A percentile compares a stretch with the other conserved stretches of the same genome.
Conservation (phyloP, 306 rosid genomes). For the Glycyrrhiza uralensis region DNA sequence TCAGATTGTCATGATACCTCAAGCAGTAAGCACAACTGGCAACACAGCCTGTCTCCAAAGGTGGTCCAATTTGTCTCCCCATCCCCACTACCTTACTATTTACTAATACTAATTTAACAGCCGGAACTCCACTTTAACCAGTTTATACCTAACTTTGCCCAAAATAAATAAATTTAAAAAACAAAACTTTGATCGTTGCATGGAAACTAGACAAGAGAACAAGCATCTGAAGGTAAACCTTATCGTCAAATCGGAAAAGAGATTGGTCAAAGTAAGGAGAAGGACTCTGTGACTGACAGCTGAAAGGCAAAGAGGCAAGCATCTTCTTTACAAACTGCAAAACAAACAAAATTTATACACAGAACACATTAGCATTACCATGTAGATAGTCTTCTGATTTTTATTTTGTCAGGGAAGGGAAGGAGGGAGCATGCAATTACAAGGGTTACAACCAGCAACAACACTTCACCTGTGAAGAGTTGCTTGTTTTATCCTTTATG, state of each 20-base stretch:
- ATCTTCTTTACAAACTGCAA: conserved; percentile 96
- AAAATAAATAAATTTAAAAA: background rate
- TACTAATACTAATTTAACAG: background rate
- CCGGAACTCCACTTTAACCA: background rate
- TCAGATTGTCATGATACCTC: background rate
- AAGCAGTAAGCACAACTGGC: background rate
- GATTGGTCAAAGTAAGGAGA: conserved; percentile 97
- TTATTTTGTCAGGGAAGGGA: background rate
- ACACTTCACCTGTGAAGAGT: conserved; percentile 62
- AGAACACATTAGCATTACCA: conserved; percentile 9
- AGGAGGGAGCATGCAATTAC: background rate
- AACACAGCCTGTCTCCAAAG: background rate
- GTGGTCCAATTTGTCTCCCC: conserved; percentile 8
- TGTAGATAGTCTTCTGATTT: background rate
- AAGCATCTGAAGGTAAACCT: conserved; percentile 48
- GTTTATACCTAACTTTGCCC: background rate
- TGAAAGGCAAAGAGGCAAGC: conserved; percentile 80
- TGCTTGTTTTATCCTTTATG: conserved; percentile 67
- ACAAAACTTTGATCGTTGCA: background rate
- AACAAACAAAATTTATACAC: conserved; percentile 15
- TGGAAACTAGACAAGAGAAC: background rate
- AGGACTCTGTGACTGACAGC: conserved; percentile 93
- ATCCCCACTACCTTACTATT: background rate
- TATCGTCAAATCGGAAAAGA: conserved; percentile 89
- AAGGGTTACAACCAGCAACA: conserved; percentile 19